These are phyloP conservation scores for Centaurea solstitialis DNA, from an alignment of 129 eudicot species.

Conservation along the genomic window DNA sequence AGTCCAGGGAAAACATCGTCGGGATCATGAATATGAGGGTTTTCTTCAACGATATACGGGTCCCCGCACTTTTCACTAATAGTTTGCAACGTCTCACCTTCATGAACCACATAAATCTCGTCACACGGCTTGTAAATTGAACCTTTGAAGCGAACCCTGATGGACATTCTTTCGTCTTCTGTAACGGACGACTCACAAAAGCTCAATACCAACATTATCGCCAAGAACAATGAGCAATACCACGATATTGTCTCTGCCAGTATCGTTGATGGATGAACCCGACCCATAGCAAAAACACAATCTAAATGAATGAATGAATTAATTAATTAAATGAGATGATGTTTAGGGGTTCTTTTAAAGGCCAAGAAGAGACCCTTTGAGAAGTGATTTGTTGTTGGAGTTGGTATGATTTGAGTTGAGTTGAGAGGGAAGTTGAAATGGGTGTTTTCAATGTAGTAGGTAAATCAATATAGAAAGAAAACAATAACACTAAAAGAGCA, in stretches of 20 bases:
- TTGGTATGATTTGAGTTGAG: conserved; percentile 25
- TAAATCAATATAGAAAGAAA: conserved; percentile 13
- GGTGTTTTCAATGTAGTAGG: conserved; percentile 34
- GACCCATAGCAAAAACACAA: conserved; percentile 2
- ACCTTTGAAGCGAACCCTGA: background rate
- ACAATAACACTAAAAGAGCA: conserved; percentile 8
- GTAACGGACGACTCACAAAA: conserved; percentile 31
- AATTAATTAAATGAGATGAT: background rate
- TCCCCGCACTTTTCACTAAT: conserved; percentile 44
- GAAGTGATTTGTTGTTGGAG: conserved; percentile 39
- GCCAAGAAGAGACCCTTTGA: conserved; percentile 4
- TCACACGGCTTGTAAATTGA: conserved; percentile 26
- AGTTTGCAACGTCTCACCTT: conserved; percentile 41
- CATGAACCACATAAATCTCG: conserved; percentile 41
- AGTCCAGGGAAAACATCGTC: conserved; percentile 82
- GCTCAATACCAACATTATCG: conserved; percentile 42
- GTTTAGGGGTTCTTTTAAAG: background rate
- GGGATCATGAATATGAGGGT: conserved; percentile 62
- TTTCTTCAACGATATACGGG: conserved; percentile 38
- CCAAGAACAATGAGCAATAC: conserved; percentile 43
- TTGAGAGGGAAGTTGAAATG: conserved; percentile 32
- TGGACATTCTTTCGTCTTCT: background rate
- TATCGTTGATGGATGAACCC: conserved; percentile 25
- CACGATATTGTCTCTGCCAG: conserved; percentile 44
- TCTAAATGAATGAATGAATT: background rate